phyloP scores from a whole-genome alignment of 1,284 basidiomycete genomes.

The Malassezia slooffiae region DNA sequence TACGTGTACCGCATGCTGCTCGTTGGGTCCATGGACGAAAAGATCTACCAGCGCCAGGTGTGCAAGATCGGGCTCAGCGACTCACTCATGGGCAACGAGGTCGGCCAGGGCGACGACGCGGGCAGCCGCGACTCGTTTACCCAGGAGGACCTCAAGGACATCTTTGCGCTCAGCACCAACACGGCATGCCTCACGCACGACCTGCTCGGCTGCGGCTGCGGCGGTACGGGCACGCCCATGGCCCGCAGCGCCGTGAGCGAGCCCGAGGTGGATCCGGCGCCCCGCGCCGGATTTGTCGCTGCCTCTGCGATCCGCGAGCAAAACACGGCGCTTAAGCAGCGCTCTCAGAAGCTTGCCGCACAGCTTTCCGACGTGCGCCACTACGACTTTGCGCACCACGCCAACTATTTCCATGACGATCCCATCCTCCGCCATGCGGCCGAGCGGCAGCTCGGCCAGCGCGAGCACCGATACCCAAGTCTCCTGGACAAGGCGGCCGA shows the following conservation, averaged over 20 bases:
- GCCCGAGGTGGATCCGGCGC: constrained; percentile 5
- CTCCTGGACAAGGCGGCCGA: neutral
- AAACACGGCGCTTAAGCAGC: constrained; percentile 1
- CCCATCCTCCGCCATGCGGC: neutral
- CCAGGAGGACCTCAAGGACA: constrained; percentile 53
- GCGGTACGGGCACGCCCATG: constrained; percentile 26
- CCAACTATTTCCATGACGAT: neutral
- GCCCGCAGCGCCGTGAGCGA: too few relatives aligned
- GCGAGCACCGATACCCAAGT: neutral
- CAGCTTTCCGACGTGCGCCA: constrained; percentile 8
- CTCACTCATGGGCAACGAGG: constrained; percentile 48
- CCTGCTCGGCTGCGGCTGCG: constrained; percentile 44
- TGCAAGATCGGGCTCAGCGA: constrained; percentile 77
- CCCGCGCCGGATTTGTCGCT: constrained; percentile 11
- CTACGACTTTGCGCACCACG: constrained; percentile 5
- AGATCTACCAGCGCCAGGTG: constrained; percentile 63
- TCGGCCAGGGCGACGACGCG: constrained; percentile 25
- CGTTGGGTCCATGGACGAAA: constrained; percentile 46
- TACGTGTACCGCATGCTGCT: constrained; percentile 80
- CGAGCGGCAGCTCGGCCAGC: neutral
- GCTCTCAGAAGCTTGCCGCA: constrained; percentile 1
- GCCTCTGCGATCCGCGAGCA: neutral
- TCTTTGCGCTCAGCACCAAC: constrained; percentile 71
- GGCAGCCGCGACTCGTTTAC: constrained; percentile 24
- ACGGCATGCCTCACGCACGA: constrained; percentile 83